Conservation (phyloP, 2,329 filamentous ascomycete species). For the Fusarium sp. region DNA sequence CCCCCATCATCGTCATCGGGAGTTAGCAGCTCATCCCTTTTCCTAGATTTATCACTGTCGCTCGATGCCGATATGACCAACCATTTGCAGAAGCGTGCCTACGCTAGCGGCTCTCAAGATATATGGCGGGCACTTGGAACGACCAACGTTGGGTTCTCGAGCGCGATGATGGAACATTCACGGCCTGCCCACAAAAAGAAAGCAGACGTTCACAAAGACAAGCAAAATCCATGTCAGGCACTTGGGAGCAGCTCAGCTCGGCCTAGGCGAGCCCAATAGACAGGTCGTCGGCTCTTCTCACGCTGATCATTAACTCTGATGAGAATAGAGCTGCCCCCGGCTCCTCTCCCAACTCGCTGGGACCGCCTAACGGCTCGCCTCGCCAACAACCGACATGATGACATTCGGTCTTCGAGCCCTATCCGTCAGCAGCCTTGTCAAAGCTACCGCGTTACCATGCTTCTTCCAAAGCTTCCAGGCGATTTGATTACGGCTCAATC, state of each 20-base stretch:
- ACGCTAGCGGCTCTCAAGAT: background rate
- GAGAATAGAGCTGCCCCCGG: constrained; percentile 32
- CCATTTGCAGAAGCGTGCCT: background rate
- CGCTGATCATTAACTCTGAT: constrained; percentile 31
- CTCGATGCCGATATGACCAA: constrained; percentile 2
- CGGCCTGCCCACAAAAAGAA: constrained; percentile 8
- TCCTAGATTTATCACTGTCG: constrained; percentile 4
- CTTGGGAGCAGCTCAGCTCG: constrained; percentile 13
- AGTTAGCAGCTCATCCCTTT: constrained; percentile 11
- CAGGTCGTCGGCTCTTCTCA: constrained; percentile 5
- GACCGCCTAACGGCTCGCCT: constrained; percentile 43
- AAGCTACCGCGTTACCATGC: background rate
- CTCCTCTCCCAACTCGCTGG: constrained; percentile 39
- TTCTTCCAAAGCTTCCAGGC: constrained; percentile 23
- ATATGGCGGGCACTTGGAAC: background rate
- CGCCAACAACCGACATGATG: constrained; percentile 43
- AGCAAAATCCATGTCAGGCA: constrained; percentile 1
- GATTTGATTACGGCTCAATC: constrained; percentile 29
- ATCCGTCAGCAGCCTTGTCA: constrained; percentile 22
- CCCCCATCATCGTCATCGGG: constrained; percentile 20
- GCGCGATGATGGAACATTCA: constrained; percentile 24
- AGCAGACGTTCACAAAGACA: constrained; percentile 4
- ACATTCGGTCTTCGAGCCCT: constrained; percentile 38
- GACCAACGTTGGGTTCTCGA: constrained; percentile 1
- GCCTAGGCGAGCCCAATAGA: constrained; percentile 11